phyloP scores from a whole-genome alignment of 768 basidiomycete genomes.

The Phlebiopsis gigantea region DNA sequence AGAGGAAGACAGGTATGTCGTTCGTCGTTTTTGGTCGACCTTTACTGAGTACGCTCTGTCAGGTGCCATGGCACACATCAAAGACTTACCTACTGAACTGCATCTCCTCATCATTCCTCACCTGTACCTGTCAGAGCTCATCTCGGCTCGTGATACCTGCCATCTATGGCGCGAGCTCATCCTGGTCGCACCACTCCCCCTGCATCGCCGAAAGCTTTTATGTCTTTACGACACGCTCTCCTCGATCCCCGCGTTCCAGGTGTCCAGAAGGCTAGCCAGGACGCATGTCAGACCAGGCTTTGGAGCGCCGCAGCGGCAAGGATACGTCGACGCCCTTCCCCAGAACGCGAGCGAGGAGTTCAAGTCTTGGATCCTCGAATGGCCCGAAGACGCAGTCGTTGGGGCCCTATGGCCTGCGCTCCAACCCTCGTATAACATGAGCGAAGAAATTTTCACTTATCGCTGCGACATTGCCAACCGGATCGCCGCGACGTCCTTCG shows the following conservation, averaged over 20 bases:
- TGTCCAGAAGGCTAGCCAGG: slow-evolving; percentile 14
- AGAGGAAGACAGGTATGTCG: not conserved
- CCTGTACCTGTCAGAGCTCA: slow-evolving; percentile 17
- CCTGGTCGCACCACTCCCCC: slow-evolving; percentile 15
- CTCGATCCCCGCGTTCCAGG: slow-evolving; percentile 16
- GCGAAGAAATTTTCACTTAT: slow-evolving; percentile 7
- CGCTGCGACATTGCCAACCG: slow-evolving; percentile 10
- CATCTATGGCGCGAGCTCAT: slow-evolving; percentile 16
- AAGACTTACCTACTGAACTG: slow-evolving; percentile 15
- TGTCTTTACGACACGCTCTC: slow-evolving; percentile 16
- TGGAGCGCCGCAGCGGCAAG: slow-evolving; percentile 13
- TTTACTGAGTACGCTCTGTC: too few species aligned
- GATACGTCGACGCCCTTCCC: slow-evolving; percentile 15
- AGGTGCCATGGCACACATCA: not conserved
- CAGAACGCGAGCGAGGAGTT: slow-evolving; percentile 18
- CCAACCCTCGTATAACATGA: slow-evolving; percentile 13
- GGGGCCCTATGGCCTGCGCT: slow-evolving; percentile 20
- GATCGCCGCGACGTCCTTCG: not conserved
- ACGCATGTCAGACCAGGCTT: slow-evolving; percentile 6
- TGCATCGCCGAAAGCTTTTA: slow-evolving; percentile 18
- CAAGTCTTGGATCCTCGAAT: slow-evolving; percentile 22
- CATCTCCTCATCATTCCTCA: slow-evolving; percentile 20
- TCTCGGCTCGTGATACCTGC: slow-evolving; percentile 18
- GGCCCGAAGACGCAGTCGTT: slow-evolving; percentile 21
- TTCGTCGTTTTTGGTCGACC: not conserved